Evolutionary conservation across 257 asterid species (phyloP).

Genomic region (Solanum etuberosum): DNA sequence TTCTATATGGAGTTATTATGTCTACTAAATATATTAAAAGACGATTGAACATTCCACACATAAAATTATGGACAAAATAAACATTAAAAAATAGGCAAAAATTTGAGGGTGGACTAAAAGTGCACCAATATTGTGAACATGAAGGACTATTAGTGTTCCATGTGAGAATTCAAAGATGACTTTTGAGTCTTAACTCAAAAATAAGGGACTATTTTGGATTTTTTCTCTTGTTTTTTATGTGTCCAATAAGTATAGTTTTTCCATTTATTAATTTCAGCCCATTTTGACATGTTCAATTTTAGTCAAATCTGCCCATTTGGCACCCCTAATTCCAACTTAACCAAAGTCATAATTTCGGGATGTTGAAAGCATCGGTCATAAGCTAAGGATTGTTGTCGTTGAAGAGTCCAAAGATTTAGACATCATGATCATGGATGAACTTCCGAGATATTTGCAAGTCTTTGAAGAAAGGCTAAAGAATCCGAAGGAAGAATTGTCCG

Average conservation of each 20-base stretch:
- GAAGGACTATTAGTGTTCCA: too few relatives aligned
- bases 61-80: too few relatives aligned
- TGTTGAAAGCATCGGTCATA: background rate
- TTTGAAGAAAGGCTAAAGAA: background rate
- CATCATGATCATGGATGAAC: background rate
- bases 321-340: background rate
- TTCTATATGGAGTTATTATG: background rate
- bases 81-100: background rate
- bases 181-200: too few relatives aligned
- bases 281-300: background rate
- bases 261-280: background rate
- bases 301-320: background rate
- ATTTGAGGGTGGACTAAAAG: background rate
- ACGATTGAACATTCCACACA: background rate
- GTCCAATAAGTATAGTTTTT: background rate
- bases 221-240: too few relatives aligned
- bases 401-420: background rate
- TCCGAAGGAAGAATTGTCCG: background rate
- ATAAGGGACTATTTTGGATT: too few relatives aligned
- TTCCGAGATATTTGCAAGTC: background rate
- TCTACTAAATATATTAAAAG: background rate
- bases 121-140: background rate
- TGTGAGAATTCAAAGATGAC: background rate
- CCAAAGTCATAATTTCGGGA: background rate
- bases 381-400: background rate